Conservation (phyloP, 2,329 filamentous ascomycete genomes). For the Microsporum ferrugineum region DNA sequence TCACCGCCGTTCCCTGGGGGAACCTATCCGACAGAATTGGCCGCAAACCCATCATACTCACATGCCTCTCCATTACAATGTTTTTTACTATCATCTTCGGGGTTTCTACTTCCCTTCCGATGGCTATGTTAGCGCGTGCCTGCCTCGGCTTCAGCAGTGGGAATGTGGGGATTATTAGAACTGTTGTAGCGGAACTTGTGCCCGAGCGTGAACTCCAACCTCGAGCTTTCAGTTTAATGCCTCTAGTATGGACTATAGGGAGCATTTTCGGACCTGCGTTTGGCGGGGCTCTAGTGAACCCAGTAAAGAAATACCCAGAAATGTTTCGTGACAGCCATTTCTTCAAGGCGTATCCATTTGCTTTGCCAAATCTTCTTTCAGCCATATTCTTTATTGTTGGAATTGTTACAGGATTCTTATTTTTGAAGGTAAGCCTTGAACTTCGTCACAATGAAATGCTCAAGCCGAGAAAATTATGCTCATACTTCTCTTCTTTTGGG, state of each 20-base stretch:
- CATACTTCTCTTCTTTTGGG: not conserved
- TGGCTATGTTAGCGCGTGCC: conserved; percentile 67
- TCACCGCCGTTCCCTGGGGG: conserved; percentile 65
- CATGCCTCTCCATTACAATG: conserved; percentile 68
- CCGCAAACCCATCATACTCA: conserved; percentile 68
- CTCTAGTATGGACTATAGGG: conserved; percentile 76
- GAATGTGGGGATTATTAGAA: conserved; percentile 86
- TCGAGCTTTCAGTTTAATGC: conserved; percentile 85
- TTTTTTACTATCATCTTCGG: conserved; percentile 70
- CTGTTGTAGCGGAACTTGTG: conserved; percentile 87
- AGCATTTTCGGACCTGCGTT: conserved; percentile 80
- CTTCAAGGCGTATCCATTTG: conserved; percentile 67
- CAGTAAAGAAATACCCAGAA: conserved; percentile 59
- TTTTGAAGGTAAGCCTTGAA: conserved; percentile 49
- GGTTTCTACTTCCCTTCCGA: conserved; percentile 63
- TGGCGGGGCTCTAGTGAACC: conserved; percentile 75
- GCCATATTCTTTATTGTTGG: conserved; percentile 68
- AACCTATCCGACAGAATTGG: conserved; percentile 66
- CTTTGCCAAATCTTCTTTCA: conserved; percentile 70
- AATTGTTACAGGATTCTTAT: conserved; percentile 60
- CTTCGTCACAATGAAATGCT: not conserved
- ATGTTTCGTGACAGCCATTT: conserved; percentile 58
- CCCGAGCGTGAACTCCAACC: conserved; percentile 78
- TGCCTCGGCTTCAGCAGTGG: conserved; percentile 79
- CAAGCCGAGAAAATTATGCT: not conserved